Base-by-base conservation (phyloP, 2,329 filamentous ascomycete species). In the Xylariaceae sp. region DNA sequence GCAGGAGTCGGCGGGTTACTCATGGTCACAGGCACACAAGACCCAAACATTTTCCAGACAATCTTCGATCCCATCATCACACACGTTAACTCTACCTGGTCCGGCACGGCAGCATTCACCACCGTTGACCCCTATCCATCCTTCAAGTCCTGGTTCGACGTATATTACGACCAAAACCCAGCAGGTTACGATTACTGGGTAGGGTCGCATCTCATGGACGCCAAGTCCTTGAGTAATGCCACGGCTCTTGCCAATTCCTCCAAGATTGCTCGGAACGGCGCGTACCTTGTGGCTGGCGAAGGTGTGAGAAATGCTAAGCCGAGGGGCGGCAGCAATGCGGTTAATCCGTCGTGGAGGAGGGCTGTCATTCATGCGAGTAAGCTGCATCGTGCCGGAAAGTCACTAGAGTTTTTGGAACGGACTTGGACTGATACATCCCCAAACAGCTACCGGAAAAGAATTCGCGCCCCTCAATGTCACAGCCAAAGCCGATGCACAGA, bases 291-390 rank as follows among this genome's bases (percentile, higher is more conserved):
- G 0, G 65, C 68, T 2, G 75, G 76, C 0, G 70, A 71, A 32
- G 76, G 72, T 0, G 68, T 76, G 1, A 62, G 66, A 0, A 58
- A 77, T 39, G 75, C 73, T 2, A 60, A 63, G 31, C 72, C 74
- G 0, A 61, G 70, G 15, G 75, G 75, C 0, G 74, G 74, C 0
- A 63, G 71, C 39, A 74, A 75, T 30, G 65, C 76, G 0, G 69
- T 77, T 2, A 72, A 74, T 35, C 77, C 77, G 0, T 75, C 75
- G 0, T 83, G 77, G 77, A 68, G 79, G 14, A 71, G 57, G 11
- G 67, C 74, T 0, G 68, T 71, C 15, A 60, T 72, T 2, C 74
- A 75, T 44, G 54, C 65, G 0, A 55, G 75, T 75, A 60, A 62
- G 71, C 5, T 12, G 22, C n/a, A 36, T 18, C 38, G 35, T 7